Evolutionary conservation across 73 alveolate genomes (phyloP).

Genomic region (Paramecium caudatum): DNA sequence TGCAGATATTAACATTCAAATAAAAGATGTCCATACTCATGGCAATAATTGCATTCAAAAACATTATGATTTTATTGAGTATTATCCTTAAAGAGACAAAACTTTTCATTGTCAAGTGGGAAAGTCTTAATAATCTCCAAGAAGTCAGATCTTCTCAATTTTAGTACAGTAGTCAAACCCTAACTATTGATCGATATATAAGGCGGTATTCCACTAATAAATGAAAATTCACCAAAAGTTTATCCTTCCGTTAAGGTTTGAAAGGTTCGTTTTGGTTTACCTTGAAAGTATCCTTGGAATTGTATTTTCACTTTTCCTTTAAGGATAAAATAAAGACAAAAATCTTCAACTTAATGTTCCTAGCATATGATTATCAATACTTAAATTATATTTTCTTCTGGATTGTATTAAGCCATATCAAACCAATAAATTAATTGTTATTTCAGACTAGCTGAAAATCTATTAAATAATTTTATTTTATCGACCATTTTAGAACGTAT

Average conservation of each 20-base stretch:
- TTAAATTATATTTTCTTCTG: slow-evolving; percentile 46
- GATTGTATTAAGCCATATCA: slow-evolving; percentile 34
- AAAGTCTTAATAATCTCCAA: not conserved
- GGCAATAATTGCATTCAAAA: slow-evolving; percentile 52
- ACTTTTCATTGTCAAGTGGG: slow-evolving; percentile 44
- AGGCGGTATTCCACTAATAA: slow-evolving; percentile 28
- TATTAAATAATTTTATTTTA: slow-evolving; percentile 6
- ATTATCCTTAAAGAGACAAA: slow-evolving; percentile 23
- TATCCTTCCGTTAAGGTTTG: slow-evolving; percentile 36
- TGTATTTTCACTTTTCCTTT: slow-evolving; percentile 52
- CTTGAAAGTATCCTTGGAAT: slow-evolving; percentile 42
- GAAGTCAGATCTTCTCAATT: slow-evolving; percentile 54
- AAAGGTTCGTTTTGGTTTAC: slow-evolving; percentile 35
- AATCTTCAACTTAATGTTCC: slow-evolving; percentile 61
- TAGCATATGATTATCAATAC: not conserved
- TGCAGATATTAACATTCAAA: slow-evolving; percentile 44
- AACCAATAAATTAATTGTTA: slow-evolving; percentile 40
- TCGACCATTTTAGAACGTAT: slow-evolving; percentile 13
- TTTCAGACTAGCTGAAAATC: slow-evolving; percentile 34
- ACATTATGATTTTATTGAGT: slow-evolving; percentile 14
- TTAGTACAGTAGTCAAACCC: slow-evolving; percentile 28
- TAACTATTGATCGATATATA: slow-evolving; percentile 25
- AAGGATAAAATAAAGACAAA: slow-evolving; percentile 11
- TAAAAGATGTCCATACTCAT: slow-evolving; percentile 16
- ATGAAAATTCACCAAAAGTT: slow-evolving; percentile 52